These are phyloP conservation scores for Stellera chamaejasme DNA, from an alignment of 345 rosid species.

Conservation along the genomic window DNA sequence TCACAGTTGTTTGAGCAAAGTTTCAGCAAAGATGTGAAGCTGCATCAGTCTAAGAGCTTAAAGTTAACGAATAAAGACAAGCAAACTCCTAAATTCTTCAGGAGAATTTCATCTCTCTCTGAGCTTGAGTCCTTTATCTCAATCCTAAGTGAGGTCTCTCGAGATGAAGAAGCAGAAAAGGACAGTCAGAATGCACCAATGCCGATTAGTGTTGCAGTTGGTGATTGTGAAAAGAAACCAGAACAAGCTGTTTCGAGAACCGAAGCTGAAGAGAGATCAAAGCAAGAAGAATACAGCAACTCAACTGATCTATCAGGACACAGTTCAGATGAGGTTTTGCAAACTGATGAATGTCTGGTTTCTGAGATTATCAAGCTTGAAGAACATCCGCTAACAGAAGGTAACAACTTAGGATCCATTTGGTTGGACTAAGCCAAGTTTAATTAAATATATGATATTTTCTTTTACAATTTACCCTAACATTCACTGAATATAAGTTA, in stretches of 20 bases:
- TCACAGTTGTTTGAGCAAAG: conserved; percentile 42
- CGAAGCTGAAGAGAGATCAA: conserved; percentile 10
- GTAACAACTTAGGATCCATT: conserved; percentile 13
- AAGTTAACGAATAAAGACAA: conserved; percentile 44
- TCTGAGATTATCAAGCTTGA: neutral
- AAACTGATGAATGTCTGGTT: conserved; percentile 20
- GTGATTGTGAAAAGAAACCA: conserved; percentile 14
- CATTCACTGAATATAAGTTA: too few species aligned
- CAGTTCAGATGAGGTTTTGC: conserved; percentile 4
- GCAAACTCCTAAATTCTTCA: conserved; percentile 32
- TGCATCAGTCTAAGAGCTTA: conserved; percentile 54
- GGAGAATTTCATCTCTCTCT: conserved; percentile 71
- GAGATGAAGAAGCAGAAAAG: conserved; percentile 6
- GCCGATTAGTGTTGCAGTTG: conserved; percentile 12
- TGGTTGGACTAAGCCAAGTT: too few species aligned
- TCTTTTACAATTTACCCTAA: too few species aligned
- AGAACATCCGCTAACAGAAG: conserved; percentile 16
- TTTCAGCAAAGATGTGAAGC: conserved; percentile 24
- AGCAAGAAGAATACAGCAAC: conserved; percentile 6
- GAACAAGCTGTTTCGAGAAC: conserved; percentile 20
- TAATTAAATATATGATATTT: too few species aligned
- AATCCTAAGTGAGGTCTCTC: conserved; percentile 36
- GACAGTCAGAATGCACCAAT: conserved; percentile 5
- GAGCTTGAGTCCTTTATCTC: conserved; percentile 59
- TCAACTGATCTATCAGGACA: conserved; percentile 7